Evolutionary conservation across 352 stramenopile genomes (phyloP).

Genomic region (Phytophthora fragariae): DNA sequence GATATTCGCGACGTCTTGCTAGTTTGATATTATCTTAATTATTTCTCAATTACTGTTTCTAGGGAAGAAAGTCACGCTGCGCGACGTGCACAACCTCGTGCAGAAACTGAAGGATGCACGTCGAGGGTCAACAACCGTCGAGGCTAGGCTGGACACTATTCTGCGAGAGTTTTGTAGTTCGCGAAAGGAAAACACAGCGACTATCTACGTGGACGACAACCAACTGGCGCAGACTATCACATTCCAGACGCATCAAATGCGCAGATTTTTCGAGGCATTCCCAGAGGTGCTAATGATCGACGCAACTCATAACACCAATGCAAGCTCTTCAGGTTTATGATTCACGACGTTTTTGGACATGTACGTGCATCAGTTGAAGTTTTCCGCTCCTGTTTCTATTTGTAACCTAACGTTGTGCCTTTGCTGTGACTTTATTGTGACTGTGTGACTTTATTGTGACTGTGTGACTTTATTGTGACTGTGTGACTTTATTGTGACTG

Average conservation of each 20-base stretch:
- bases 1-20: too few species aligned
- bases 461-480: too few species aligned
- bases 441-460: too few species aligned
- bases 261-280: constrained; percentile 7
- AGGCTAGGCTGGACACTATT: background rate
- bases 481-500: too few species aligned
- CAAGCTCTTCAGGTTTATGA: too few species aligned
- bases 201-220: constrained; percentile 8
- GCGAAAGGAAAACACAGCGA: constrained; percentile 7
- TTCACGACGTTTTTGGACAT: too few species aligned
- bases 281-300: constrained; percentile 4
- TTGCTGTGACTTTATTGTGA: too few species aligned
- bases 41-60: background rate
- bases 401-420: too few species aligned
- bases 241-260: constrained; percentile 14
- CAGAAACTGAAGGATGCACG: constrained; percentile 1
- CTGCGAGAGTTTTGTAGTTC: background rate
- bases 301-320: constrained; percentile 2
- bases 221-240: constrained; percentile 9
- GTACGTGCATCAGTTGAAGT: too few species aligned
- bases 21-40: background rate
- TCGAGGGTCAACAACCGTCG: constrained; percentile 1
- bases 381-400: too few species aligned
- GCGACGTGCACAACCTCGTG: constrained; percentile 7
- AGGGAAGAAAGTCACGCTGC: constrained; percentile 9